Percentiles rank a stretch among this genome's conserved stretches.
These are phyloP conservation scores for Rhodotorula sp. DNA, from an alignment of 1,284 basidiomycete species.

Conservation along the genomic window DNA sequence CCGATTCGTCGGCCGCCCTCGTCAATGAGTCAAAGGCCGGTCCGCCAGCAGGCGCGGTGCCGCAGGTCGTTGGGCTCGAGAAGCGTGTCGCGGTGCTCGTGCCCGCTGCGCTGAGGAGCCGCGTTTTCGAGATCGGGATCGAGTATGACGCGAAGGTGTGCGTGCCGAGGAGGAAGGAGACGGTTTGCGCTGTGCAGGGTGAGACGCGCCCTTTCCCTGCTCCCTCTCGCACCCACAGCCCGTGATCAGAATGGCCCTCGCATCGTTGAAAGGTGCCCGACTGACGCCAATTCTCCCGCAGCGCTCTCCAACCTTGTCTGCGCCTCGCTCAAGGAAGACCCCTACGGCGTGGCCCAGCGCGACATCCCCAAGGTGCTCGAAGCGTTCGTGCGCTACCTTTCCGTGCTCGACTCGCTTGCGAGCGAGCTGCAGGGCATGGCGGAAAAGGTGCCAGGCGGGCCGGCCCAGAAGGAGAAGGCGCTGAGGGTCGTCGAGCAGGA, in stretches of 20 bases:
- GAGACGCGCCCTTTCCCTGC: slow-evolving; percentile 1
- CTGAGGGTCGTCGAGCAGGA: slow-evolving; percentile 48
- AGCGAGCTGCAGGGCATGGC: slow-evolving; percentile 53
- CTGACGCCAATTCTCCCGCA: slow-evolving; percentile 47
- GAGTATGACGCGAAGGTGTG: slow-evolving; percentile 19
- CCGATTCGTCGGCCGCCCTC: background rate
- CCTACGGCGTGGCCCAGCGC: slow-evolving; percentile 75
- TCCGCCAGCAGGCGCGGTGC: background rate
- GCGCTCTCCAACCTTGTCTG: slow-evolving; percentile 69
- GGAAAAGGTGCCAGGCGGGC: slow-evolving; percentile 50
- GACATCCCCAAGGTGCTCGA: slow-evolving; percentile 79
- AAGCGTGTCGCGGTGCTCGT: slow-evolving; percentile 21
- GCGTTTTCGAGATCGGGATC: slow-evolving; percentile 21
- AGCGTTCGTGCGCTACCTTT: slow-evolving; percentile 66
- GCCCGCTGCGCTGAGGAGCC: slow-evolving; percentile 9
- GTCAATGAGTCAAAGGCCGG: background rate
- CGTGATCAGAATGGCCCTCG: background rate
- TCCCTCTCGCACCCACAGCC: background rate
- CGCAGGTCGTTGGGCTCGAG: slow-evolving; percentile 24
- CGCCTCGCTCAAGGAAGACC: slow-evolving; percentile 73
- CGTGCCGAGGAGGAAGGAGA: slow-evolving; percentile 14
- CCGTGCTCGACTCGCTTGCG: slow-evolving; percentile 66
- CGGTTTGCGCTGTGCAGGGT: slow-evolving; percentile 36
- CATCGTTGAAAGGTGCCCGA: background rate
- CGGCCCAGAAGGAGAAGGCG: slow-evolving; percentile 51